Evolutionary conservation across 805 yeast species (phyloP).

Genomic region (Zygosaccharomyces bisporus): DNA sequence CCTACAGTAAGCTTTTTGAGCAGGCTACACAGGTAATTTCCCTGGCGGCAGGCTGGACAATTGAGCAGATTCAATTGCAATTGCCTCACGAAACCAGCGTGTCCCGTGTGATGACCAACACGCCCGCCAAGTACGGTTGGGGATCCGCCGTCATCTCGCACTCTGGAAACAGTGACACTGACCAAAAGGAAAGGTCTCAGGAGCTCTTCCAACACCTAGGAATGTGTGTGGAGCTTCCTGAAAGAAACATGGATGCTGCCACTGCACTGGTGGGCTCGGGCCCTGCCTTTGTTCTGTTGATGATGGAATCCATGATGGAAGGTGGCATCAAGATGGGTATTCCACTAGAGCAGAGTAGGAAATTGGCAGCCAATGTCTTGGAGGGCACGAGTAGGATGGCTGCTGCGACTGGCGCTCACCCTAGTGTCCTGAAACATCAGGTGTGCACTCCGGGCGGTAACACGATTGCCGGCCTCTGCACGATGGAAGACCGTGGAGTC

Average conservation of each 20-base stretch:
- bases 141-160: constrained; percentile 94
- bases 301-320: constrained; percentile 89
- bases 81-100: constrained; percentile 46
- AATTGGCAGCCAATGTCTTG: constrained; percentile 89
- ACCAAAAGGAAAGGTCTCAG: constrained; percentile 36
- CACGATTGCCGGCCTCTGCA: constrained; percentile 90
- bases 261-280: constrained; percentile 95
- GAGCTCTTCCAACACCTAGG: constrained; percentile 62
- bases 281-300: constrained; percentile 86
- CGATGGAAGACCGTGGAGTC: constrained; percentile 87
- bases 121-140: constrained; percentile 88
- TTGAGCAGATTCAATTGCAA: constrained; percentile 50
- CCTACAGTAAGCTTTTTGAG: constrained; percentile 43
- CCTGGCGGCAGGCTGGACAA: constrained; percentile 89
- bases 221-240: constrained; percentile 61
- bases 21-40: constrained; percentile 65
- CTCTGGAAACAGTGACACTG: constrained; percentile 46
- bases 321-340: constrained; percentile 95
- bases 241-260: constrained; percentile 93
- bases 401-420: constrained; percentile 74
- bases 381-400: constrained; percentile 94
- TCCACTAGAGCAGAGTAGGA: constrained; percentile 75
- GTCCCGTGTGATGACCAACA: constrained; percentile 96
- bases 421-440: constrained; percentile 78
- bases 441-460: constrained; percentile 98